Conservation (phyloP, 1,284 basidiomycete genomes). For the Ustilago curta region DNA sequence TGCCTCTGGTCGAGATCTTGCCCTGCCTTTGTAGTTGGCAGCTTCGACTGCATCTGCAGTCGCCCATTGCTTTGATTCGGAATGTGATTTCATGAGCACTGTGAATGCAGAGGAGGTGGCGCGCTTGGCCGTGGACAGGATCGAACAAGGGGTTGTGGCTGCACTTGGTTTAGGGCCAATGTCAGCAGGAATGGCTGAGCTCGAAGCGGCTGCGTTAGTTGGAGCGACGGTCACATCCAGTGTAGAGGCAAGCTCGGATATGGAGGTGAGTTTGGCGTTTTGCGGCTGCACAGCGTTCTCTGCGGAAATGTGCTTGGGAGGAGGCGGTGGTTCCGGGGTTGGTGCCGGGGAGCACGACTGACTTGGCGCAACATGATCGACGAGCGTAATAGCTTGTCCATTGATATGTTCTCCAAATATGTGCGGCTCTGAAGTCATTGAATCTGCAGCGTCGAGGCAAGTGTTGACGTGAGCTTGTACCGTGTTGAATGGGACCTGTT, state of each 20-base stretch:
- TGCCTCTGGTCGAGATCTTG: conserved; percentile 30
- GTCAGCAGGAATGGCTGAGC: not conserved
- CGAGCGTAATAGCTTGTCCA: not conserved
- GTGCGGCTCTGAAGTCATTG: conserved; percentile 5
- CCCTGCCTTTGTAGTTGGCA: conserved; percentile 48
- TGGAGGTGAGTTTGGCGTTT: conserved; percentile 34
- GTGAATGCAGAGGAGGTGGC: conserved; percentile 54
- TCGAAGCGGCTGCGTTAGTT: not conserved
- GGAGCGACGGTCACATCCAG: conserved; percentile 22
- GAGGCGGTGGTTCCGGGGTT: not conserved
- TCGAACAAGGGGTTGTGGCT: conserved; percentile 17
- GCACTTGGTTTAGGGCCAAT: not conserved
- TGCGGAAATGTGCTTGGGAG: not conserved
- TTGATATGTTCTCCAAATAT: conserved; percentile 34
- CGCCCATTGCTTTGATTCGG: conserved; percentile 60
- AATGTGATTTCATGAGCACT: conserved; percentile 58
- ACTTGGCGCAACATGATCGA: not conserved
- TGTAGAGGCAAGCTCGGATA: conserved; percentile 36
- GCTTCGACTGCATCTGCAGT: conserved; percentile 58
- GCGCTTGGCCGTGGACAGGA: conserved; percentile 24
- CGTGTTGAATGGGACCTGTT: conserved; percentile 37
- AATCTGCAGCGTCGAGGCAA: conserved; percentile 45
- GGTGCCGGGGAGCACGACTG: conserved; percentile 31
- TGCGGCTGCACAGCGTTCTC: not conserved
- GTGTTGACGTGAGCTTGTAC: conserved; percentile 52